Base-by-base conservation (phyloP, 1,284 basidiomycete species). In the Cutaneotrichosporon sp. region DNA sequence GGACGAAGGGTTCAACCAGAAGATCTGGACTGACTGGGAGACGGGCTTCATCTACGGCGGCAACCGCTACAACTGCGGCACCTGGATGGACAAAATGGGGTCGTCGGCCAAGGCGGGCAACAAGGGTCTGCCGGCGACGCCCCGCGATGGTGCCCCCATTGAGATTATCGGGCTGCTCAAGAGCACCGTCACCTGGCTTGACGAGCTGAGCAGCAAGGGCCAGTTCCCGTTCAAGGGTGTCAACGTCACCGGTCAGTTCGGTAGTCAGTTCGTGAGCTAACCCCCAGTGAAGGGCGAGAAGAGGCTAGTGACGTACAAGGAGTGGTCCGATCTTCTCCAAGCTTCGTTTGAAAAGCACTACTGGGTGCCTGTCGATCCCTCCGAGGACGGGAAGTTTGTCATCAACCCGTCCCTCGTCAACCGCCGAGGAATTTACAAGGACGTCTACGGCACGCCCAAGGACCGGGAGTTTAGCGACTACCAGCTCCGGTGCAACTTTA, bases 81-180 rank as follows among this genome's bases (percentile, higher is more conserved):
- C 91, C 0, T 94, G 90, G 90, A 91, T 92, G 89, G 90, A 94
- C 78, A 94, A 94, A 80, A 94, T 91, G 87, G 92, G 92, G 37
- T 90, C 92, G 66, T 90, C 87, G 1, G 79, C 79, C 54, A 88
- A 86, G 65, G 93, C 96, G 8, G 90, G 91, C 3, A 97, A 89
- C 59, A 94, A 93, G 75, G 96, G 94, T 19, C 76, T 87, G 24
- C 94, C 94, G 5, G 94, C 91, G 12, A 94, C 93, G 0, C 92
- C 94, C 2, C 81, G 94, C 61, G 93, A 98, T 71, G 94, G 94
- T 16, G 90, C 94, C 0, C 92, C 94, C 0, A 80, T 98, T 31
- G 94, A 98, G 76, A 97, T 98, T 59, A 93, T 86, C 1, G 94
- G 93, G 12, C 76, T 98, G 54, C 73, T 94, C 61, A 93, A 93